phyloP scores from a whole-genome alignment of 306 rosid species.

The Ceratonia siliqua region DNA sequence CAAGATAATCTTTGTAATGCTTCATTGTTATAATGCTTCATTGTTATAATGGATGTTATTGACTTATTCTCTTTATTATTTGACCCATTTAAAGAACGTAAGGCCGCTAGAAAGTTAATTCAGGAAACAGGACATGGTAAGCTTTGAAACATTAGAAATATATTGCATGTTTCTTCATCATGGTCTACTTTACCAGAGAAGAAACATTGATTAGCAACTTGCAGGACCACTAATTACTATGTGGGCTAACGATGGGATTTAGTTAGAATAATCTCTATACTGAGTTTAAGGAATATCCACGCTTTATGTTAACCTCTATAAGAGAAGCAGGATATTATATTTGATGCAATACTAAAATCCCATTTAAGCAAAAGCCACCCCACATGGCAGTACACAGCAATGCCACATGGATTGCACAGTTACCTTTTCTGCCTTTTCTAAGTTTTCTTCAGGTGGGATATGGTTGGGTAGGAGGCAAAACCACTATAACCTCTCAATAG shows the following conservation, averaged over 20 bases:
- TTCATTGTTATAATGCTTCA: slow-evolving; percentile 45
- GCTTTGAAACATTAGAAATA: not conserved
- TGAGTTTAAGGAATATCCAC: slow-evolving; percentile 46
- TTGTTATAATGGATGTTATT: slow-evolving; percentile 36
- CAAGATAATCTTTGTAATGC: slow-evolving; percentile 37
- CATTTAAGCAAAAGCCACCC: slow-evolving; percentile 36
- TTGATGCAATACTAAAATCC: slow-evolving; percentile 8
- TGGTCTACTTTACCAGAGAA: slow-evolving; percentile 18
- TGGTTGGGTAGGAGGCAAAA: slow-evolving; percentile 18
- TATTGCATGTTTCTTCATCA: slow-evolving; percentile 22
- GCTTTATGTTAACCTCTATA: slow-evolving; percentile 18
- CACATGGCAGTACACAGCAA: slow-evolving; percentile 26
- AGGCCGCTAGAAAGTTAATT: slow-evolving; percentile 21
- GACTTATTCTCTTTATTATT: slow-evolving; percentile 34
- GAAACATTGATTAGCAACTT: slow-evolving; percentile 27
- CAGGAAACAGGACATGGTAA: not conserved
- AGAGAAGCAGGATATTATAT: slow-evolving; percentile 28
- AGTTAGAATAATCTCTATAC: slow-evolving; percentile 10
- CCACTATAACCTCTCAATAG: slow-evolving; percentile 31
- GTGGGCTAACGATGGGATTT: slow-evolving; percentile 27
- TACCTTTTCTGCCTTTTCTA: slow-evolving; percentile 33
- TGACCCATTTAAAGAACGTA: slow-evolving; percentile 30
- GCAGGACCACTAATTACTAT: slow-evolving; percentile 37
- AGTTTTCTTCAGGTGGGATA: slow-evolving; percentile 34
- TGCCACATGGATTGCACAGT: slow-evolving; percentile 31